Evolutionary conservation across 257 asterid genomes (phyloP).

Genomic region (Nicotiana obtusifolia): DNA sequence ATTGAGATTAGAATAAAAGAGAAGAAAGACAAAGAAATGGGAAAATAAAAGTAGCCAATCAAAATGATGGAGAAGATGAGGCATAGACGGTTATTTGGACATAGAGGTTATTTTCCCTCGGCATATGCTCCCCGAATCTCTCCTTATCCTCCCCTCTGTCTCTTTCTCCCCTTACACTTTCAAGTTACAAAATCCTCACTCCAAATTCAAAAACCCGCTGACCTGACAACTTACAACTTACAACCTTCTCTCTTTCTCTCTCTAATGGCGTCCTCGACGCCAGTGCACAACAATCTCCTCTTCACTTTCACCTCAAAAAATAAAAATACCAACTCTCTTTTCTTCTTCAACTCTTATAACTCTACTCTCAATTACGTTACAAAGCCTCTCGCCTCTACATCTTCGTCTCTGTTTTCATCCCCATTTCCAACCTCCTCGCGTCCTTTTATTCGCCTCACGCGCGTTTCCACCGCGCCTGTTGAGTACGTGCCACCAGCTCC

Average conservation of each 20-base stretch:
- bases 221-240: background rate
- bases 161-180: conserved; percentile 7
- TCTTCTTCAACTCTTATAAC: conserved; percentile 33
- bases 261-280: conserved; percentile 51
- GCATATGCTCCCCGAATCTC: conserved; percentile 61
- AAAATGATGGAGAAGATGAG: conserved; percentile 6
- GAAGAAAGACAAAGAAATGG: background rate
- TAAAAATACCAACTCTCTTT: background rate
- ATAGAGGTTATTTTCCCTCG: too few relatives aligned
- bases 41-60: conserved; percentile 43
- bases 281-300: conserved; percentile 23
- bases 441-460: conserved; percentile 22
- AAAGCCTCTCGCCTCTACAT: conserved; percentile 22
- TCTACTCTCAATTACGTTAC: conserved; percentile 19
- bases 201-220: conserved; percentile 10
- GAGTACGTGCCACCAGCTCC: conserved; percentile 72
- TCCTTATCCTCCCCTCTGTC: conserved; percentile 32
- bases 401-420: conserved; percentile 27
- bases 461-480: conserved; percentile 74
- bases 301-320: conserved; percentile 4
- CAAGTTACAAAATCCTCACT: conserved; percentile 2
- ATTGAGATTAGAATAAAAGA: too few relatives aligned
- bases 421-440: conserved; percentile 19
- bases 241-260: conserved; percentile 12
- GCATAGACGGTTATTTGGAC: background rate